phyloP scores from a whole-genome alignment of 1,139 yeast genomes.

The Spencermartinsiella ligniputridi region DNA sequence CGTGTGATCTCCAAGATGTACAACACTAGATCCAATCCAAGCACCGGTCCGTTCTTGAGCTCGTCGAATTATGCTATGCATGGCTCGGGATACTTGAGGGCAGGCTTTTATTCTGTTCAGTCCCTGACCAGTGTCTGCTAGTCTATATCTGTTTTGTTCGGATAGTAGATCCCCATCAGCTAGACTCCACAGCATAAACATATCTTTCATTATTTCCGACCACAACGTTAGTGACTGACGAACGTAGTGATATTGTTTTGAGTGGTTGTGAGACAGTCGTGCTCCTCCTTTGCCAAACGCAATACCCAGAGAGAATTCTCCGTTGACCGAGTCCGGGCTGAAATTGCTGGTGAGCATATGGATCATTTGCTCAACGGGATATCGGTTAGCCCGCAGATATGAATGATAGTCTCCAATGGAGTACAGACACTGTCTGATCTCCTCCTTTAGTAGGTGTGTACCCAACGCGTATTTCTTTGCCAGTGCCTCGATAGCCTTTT shows the following conservation, averaged over 20 bases:
- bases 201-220: constrained; percentile 69
- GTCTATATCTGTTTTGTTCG: constrained; percentile 43
- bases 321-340: constrained; percentile 36
- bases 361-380: constrained; percentile 59
- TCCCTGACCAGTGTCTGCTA: constrained; percentile 76
- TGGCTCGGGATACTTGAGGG: constrained; percentile 59
- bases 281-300: constrained; percentile 61
- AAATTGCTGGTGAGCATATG: constrained; percentile 48
- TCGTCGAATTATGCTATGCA: constrained; percentile 59
- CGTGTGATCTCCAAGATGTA: constrained; percentile 72
- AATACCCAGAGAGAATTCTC: constrained; percentile 52
- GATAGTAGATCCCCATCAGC: constrained; percentile 62
- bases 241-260: constrained; percentile 63
- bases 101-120: constrained; percentile 66
- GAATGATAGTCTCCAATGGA: constrained; percentile 74
- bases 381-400: constrained; percentile 60
- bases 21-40: constrained; percentile 75
- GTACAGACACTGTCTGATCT: constrained; percentile 59
- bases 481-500: constrained; percentile 54
- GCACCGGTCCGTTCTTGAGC: constrained; percentile 56
- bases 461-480: constrained; percentile 38
- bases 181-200: constrained; percentile 66
- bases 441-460: constrained; percentile 40
- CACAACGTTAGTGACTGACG: constrained; percentile 65
- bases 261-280: constrained; percentile 63